Base-by-base conservation (phyloP, 192 early-diverging fungal genomes). In the Coemansia umbellata region DNA sequence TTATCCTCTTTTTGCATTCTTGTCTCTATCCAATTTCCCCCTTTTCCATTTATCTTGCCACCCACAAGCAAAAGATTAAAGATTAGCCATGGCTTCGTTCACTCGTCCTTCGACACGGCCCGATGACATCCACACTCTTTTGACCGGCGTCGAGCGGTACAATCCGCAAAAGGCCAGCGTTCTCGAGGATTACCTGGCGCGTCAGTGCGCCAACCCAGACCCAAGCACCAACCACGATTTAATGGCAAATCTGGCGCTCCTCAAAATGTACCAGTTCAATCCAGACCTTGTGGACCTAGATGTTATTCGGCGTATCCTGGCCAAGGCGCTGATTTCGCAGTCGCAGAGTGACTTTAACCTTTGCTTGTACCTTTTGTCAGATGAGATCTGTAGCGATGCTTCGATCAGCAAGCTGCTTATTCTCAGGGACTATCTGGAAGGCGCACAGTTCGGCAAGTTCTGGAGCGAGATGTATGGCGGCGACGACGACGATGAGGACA, bases 201-300 rank as follows among this genome's bases (percentile, higher is more conserved):
- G 80, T 19, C 92, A 94, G 69, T 87, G 91, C 63, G 71, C 87
- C 53, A 84, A 80, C 65, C 79, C 86, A 55, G 85, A 87, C 52
- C 57, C 55, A 0, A 33, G 31, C 3, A 66, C 45, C 59, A 68
- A 75, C 54, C 90, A 90, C 68, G 94, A 94, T 79, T 68, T 90
- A 60, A 84, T 87, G 83, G 94, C 94, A 5, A 92, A 92, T 76
- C 81, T 96, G 32, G 92, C 92, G 41, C 80, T 93, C 27, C 81
- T 96, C 41, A 96, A 96, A 65, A 81, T 96, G 77, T 91, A 94
- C 79, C 94, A 96, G 67, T 96, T 96, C 80, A 94, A 94, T 68
- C 85, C 87, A 7, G 67, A 85, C 26, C 79, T 85, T 63, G 62
- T 82, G 47, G 91, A 89, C 64, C 78, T 84, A 15, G 73, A 80